A percentile compares a stretch with the other conserved stretches of the same genome.
Conservation (phyloP, 208 protist genomes). For the Wallacemonas rigidus region DNA sequence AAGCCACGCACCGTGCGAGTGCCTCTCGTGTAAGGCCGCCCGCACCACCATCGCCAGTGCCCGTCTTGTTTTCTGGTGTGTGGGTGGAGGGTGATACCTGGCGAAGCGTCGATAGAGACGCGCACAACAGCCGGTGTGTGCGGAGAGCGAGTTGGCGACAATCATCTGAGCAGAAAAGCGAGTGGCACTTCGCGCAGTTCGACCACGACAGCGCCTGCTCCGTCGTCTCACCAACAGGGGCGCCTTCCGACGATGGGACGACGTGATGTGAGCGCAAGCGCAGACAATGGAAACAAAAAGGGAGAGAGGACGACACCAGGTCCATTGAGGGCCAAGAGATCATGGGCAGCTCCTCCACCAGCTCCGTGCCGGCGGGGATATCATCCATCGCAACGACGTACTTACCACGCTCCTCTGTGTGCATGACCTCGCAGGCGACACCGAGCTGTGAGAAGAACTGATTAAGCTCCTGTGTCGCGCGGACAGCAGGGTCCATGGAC, state of each 20-base stretch:
- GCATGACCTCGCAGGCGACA: slow-evolving; percentile 53
- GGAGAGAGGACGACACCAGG: slow-evolving; percentile 34
- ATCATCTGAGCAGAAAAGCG: slow-evolving; percentile 58
- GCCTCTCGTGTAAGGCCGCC: slow-evolving; percentile 59
- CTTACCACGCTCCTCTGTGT: slow-evolving; percentile 42
- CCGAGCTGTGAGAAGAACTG: slow-evolving; percentile 52
- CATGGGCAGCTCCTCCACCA: slow-evolving; percentile 79
- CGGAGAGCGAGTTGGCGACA: slow-evolving; percentile 38
- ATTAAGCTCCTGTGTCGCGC: slow-evolving; percentile 56
- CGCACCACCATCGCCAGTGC: background rate
- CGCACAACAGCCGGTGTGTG: slow-evolving; percentile 65
- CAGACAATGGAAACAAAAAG: slow-evolving; percentile 80
- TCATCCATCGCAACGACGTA: slow-evolving; percentile 55
- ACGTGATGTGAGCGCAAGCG: slow-evolving; percentile 26
- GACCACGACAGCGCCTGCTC: slow-evolving; percentile 25
- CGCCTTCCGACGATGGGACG: background rate
- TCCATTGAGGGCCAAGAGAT: slow-evolving; percentile 65
- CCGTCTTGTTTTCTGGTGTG: too few relatives aligned
- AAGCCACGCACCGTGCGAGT: slow-evolving; percentile 66
- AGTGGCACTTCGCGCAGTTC: slow-evolving; percentile 41
- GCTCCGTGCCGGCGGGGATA: slow-evolving; percentile 35
- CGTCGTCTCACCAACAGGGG: background rate
- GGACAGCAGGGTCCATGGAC: slow-evolving; percentile 53
- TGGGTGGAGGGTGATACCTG: background rate
- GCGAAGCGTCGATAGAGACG: slow-evolving; percentile 34